These are phyloP conservation scores for Fusarium penzigii DNA, from an alignment of 2,329 filamentous ascomycete genomes.

Conservation along the genomic window DNA sequence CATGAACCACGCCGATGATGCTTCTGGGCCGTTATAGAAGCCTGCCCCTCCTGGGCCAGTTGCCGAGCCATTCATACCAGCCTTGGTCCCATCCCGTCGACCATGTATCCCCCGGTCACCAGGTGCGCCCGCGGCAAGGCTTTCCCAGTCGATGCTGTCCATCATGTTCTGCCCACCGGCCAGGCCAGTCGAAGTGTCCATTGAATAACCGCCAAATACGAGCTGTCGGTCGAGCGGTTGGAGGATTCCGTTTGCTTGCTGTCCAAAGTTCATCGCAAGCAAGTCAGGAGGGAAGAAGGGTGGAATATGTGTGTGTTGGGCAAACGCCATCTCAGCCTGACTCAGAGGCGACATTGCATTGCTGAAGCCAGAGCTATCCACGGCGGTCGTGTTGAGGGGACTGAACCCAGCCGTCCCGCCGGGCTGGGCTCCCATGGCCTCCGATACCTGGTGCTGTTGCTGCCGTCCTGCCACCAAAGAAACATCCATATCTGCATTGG, in stretches of 20 bases:
- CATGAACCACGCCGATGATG: slow-evolving; percentile 81
- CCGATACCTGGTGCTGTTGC: slow-evolving; percentile 43
- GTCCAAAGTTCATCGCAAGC: slow-evolving; percentile 52
- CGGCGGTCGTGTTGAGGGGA: slow-evolving; percentile 42
- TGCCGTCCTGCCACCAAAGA: slow-evolving; percentile 19
- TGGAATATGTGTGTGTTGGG: slow-evolving; percentile 39
- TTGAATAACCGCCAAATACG: slow-evolving; percentile 72
- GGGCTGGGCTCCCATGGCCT: slow-evolving; percentile 42
- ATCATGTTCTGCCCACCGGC: slow-evolving; percentile 41
- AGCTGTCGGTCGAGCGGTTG: slow-evolving; percentile 75
- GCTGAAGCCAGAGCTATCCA: slow-evolving; percentile 45
- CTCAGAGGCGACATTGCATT: slow-evolving; percentile 55
- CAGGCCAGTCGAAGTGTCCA: slow-evolving; percentile 42
- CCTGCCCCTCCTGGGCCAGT: slow-evolving; percentile 19
- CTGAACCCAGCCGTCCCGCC: slow-evolving; percentile 42
- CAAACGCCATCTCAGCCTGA: slow-evolving; percentile 46
- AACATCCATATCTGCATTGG: slow-evolving; percentile 16
- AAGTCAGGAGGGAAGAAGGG: slow-evolving; percentile 54
- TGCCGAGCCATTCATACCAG: slow-evolving; percentile 32
- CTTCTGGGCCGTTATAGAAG: slow-evolving; percentile 41
- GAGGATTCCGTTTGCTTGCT: slow-evolving; percentile 53
- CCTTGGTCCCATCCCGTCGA: slow-evolving; percentile 31
- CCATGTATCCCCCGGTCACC: slow-evolving; percentile 27
- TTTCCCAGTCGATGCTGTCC: slow-evolving; percentile 47
- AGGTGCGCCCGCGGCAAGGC: slow-evolving; percentile 36